Evolutionary conservation across 2,329 filamentous ascomycete genomes (phyloP), one percentile per base, ranked within the genome.

Genomic region (Neonectria ditissima): DNA sequence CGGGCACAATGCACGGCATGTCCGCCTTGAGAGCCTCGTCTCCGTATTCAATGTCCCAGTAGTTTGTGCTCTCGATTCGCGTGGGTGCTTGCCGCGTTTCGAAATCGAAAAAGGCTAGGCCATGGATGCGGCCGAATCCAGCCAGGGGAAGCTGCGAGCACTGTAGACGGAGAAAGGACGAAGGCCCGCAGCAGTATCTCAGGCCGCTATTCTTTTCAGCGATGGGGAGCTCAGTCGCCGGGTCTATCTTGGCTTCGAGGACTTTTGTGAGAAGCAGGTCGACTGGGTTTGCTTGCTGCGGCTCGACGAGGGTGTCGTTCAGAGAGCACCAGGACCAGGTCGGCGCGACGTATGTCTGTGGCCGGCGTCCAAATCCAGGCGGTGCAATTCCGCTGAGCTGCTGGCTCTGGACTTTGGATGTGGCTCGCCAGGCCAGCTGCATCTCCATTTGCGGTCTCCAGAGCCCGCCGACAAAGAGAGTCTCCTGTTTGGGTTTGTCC

Each of bases 311-410:
- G 1, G 37, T n/a, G 18, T 65, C 37, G n/a, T 62, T 62, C 9
- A 68, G 4, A 4, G 66, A 68, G 32, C 47, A 68, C 66, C 65
- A 67, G 1, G 62, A 67, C 65, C 65, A 65, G 0, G 51, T 56
- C 1, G 66, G 66, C 5, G 58, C 54, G 7, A 65, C 2, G 8
- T 65, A 60, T 7, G 55, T 2, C 1, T 45, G 4, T 0, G 57
- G 47, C 2, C 62, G 47, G 18, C 47, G 45, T 1, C 65, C 58
- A 16, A 55, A 45, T 9, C 37, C 48, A 7, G 51, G 24, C 20
- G 56, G 24, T 2, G 56, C 14, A 9, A 32, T 66, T 4, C 57
- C 47, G 26, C 37, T 37, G 0, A 62, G 11, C 18, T 44, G 37
- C 3, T 50, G 41, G 20, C 10, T 24, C 9, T 67, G 37, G 5